Percentiles rank a stretch among this genome's conserved stretches.
These are phyloP conservation scores for Microsporum audouinii DNA, from an alignment of 2,329 filamentous ascomycete genomes.

Conservation along the genomic window DNA sequence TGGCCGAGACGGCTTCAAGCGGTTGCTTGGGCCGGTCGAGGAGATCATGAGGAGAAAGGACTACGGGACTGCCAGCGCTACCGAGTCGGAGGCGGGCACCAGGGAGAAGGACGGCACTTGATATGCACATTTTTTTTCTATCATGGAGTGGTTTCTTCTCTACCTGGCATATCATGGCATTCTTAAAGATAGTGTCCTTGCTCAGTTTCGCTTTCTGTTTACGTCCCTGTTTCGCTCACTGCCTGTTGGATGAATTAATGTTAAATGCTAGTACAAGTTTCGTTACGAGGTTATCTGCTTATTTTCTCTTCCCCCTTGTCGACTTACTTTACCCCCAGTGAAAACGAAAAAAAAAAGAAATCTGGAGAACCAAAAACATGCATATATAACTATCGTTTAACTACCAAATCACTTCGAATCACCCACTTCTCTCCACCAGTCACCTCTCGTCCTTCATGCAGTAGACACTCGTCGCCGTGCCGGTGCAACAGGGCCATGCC, in stretches of 20 bases:
- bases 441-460: constrained; percentile 79
- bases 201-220: too few relatives aligned
- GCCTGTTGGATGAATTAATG: not conserved
- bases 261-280: not conserved
- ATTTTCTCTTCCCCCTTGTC: not conserved
- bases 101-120: not conserved
- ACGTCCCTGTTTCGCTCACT: not conserved
- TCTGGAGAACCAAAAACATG: not conserved
- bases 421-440: constrained; percentile 80
- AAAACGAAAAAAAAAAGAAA: too few relatives aligned
- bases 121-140: not conserved
- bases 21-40: constrained; percentile 82
- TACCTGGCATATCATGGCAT: not conserved
- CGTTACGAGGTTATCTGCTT: not conserved
- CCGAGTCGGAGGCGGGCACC: not conserved
- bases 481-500: constrained; percentile 79
- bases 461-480: constrained; percentile 77
- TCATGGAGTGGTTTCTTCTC: not conserved
- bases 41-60: constrained; percentile 72
- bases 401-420: constrained; percentile 63
- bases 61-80: constrained; percentile 18
- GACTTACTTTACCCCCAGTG: too few relatives aligned
- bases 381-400: constrained; percentile 22
- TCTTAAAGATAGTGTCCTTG: too few relatives aligned
- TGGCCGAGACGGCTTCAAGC: constrained; percentile 88